phyloP scores from a whole-genome alignment of 106 monocot genomes.

The Narthecium ossifragum region DNA sequence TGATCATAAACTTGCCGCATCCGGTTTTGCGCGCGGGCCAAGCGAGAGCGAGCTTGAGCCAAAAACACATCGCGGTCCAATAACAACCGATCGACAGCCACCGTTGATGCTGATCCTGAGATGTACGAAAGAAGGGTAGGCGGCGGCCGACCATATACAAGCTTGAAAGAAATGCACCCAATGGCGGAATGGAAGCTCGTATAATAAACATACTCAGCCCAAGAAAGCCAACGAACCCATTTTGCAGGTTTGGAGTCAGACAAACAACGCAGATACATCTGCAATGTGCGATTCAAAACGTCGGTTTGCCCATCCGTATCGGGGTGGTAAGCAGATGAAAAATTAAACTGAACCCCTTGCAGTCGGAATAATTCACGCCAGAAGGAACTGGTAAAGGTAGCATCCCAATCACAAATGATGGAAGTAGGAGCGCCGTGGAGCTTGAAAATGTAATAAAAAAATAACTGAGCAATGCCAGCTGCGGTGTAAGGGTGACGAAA shows the following conservation, averaged over 20 bases:
- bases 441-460: background rate
- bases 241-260: background rate
- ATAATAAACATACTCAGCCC: constrained; percentile 8
- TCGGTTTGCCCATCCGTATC: constrained; percentile 13
- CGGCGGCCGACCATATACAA: background rate
- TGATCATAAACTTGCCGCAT: background rate
- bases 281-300: background rate
- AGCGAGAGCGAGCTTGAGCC: background rate
- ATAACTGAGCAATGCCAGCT: background rate
- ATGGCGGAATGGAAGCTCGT: background rate
- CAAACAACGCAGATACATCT: constrained; percentile 8
- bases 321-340: constrained; percentile 2
- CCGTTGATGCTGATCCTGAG: background rate
- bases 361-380: constrained; percentile 8
- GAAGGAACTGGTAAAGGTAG: background rate
- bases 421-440: constrained; percentile 1
- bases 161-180: background rate
- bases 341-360: background rate
- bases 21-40: background rate
- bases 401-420: background rate
- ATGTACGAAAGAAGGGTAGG: background rate
- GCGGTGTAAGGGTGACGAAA: background rate
- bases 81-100: background rate
- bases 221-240: background rate
- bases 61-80: background rate